These are phyloP conservation scores for Murraya koenigii DNA, from an alignment of 345 rosid species.

Conservation along the genomic window DNA sequence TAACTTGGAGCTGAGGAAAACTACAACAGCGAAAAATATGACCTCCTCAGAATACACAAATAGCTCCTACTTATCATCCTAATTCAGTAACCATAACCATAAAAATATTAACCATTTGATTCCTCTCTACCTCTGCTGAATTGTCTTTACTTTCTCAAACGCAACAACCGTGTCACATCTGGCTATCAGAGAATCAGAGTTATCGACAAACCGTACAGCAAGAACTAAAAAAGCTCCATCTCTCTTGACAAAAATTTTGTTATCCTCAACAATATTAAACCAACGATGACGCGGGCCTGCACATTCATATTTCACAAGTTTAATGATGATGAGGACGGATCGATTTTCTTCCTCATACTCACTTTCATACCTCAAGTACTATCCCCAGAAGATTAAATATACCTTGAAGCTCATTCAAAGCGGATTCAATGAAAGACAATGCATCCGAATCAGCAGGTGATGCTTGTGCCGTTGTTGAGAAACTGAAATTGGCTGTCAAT, in stretches of 20 bases:
- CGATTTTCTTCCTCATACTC: background rate
- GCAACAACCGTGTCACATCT: slow-evolving; percentile 26
- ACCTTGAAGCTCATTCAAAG: slow-evolving; percentile 62
- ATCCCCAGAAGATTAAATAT: slow-evolving; percentile 2
- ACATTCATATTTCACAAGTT: background rate
- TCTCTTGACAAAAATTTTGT: slow-evolving; percentile 37
- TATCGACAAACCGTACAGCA: slow-evolving; percentile 46
- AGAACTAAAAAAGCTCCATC: slow-evolving; percentile 51
- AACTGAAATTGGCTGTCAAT: slow-evolving; percentile 49
- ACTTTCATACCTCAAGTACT: background rate
- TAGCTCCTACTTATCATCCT: background rate
- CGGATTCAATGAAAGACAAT: slow-evolving; percentile 42
- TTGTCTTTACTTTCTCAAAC: slow-evolving; percentile 62
- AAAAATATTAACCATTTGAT: slow-evolving; percentile 3
- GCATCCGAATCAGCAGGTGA: slow-evolving; percentile 37
- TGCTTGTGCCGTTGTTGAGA: slow-evolving; percentile 42
- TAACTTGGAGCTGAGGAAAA: slow-evolving; percentile 56
- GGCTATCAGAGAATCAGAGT: slow-evolving; percentile 29
- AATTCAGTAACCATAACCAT: background rate
- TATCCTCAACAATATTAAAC: slow-evolving; percentile 55
- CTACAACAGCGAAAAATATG: slow-evolving; percentile 35
- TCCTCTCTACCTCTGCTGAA: slow-evolving; percentile 67
- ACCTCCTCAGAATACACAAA: slow-evolving; percentile 12
- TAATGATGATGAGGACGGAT: background rate
- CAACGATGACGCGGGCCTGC: slow-evolving; percentile 73